Percentiles rank a stretch among this genome's conserved stretches.
These are phyloP conservation scores for Pseudonitzschia delicatissima DNA, from an alignment of 108 stramenopile species.

Conservation along the genomic window DNA sequence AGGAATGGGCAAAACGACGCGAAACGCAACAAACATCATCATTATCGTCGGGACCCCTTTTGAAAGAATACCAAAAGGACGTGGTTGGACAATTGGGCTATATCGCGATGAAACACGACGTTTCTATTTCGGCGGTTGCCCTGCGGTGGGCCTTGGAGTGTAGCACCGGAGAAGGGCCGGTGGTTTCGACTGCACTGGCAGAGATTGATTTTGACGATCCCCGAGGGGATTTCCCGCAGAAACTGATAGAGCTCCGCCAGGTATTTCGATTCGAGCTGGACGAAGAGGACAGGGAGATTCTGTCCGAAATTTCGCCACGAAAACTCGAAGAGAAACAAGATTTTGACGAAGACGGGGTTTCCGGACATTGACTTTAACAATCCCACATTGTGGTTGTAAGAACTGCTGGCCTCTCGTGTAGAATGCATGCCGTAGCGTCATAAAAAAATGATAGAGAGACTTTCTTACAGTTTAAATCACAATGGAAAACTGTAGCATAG, in stretches of 20 bases:
- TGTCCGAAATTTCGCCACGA: conserved; percentile 27
- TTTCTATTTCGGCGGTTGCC: conserved; percentile 53
- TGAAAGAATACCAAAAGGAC: conserved; percentile 32
- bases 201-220: conserved; percentile 13
- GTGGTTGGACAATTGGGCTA: conserved; percentile 39
- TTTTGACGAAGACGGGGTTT: background rate
- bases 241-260: conserved; percentile 40
- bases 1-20: conserved; percentile 12
- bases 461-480: no score
- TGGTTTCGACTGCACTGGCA: conserved; percentile 8
- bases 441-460: no score
- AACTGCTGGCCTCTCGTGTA: no score
- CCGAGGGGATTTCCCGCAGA: conserved; percentile 11
- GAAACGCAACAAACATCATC: conserved; percentile 3
- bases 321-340: background rate
- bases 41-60: conserved; percentile 6
- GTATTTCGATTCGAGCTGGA: conserved; percentile 71
- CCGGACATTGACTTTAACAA: conserved; percentile 25
- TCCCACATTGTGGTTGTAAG: conserved; percentile 19
- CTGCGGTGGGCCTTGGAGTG: conserved; percentile 65
- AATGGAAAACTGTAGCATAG: no score
- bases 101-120: conserved; percentile 55
- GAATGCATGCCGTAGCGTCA: no score
- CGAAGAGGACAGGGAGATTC: conserved; percentile 57
- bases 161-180: background rate